Evolutionary conservation across 2,329 filamentous ascomycete genomes (phyloP), one percentile per base, ranked within the genome.

Genomic region (Pseudogymnoascus sp.): DNA sequence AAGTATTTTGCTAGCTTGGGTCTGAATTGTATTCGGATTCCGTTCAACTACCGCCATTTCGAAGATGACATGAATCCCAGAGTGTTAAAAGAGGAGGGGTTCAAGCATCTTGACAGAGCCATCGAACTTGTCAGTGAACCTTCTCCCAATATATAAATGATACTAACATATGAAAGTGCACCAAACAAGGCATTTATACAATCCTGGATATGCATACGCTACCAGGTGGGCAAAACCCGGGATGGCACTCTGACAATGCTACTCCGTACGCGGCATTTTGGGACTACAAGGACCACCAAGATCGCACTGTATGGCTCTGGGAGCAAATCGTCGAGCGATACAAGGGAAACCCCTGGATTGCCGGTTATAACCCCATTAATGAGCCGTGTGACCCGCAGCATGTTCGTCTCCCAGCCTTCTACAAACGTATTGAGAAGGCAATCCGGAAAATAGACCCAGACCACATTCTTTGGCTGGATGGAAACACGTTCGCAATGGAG

Each of bases 41-140:
- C 83, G 0, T 83, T 86, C 72, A 85, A 85, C 69, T 84, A 85
- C 67, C 78, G 79, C 31, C 78, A 80, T 68, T 78, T 81, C 60
- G 77, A 79, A 62, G 77, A 80, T 66, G 76, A 79, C 65, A 77
- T 78, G 74, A 77, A 79, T 35, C 78, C 79, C 0, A 70, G 74
- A 1, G 75, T 78, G 1, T 63, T 81, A 41, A 80, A 79, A 64
- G 69, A 75, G 59, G 70, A 69, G 5, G 79, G 79, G 0, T 80
- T 81, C 69, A 78, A 79, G 68, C 77, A 79, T 63, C 65, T 81
- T 7, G 78, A 81, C 65, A 72, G 77, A 8, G 76, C 80, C 4
- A 68, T 81, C 59, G 71, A 79, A n/a, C 65, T 80, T 63, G 71
- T 75, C 8, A 60, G 71, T 66, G 9, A 31, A 12, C 18, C 23